Conservation (phyloP, 805 yeast species). For the Komagataella mondaviorum region DNA sequence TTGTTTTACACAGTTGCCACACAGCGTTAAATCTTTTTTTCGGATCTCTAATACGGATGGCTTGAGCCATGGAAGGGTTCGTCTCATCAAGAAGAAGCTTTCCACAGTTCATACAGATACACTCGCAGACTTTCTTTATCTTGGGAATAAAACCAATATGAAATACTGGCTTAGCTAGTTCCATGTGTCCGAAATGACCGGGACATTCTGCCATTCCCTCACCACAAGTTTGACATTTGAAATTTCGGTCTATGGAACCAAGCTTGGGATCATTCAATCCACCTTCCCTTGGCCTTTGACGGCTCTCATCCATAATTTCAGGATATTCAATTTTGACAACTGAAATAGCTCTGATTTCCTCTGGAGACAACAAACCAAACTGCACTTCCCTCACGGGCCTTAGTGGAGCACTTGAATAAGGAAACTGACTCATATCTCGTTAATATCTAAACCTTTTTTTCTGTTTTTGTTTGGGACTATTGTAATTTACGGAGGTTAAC, state of each 20-base stretch:
- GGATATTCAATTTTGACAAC: constrained; percentile 98
- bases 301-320: constrained; percentile 98
- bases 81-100: constrained; percentile 66
- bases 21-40: constrained; percentile 94
- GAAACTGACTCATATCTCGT: constrained; percentile 35
- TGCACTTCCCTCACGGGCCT: constrained; percentile 96
- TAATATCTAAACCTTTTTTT: not conserved
- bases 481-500: not conserved
- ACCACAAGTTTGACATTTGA: constrained; percentile 98
- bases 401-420: constrained; percentile 96
- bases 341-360: constrained; percentile 92
- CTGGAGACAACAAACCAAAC: constrained; percentile 96
- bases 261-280: constrained; percentile 95
- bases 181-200: constrained; percentile 98
- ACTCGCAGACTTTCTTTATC: constrained; percentile 90
- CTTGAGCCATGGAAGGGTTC: constrained; percentile 73
- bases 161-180: constrained; percentile 95
- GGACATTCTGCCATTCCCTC: constrained; percentile 99
- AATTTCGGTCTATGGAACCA: constrained; percentile 94
- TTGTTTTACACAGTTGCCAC: constrained; percentile 84
- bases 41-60: constrained; percentile 81
- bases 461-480: not conserved
- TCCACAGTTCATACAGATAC: constrained; percentile 98
- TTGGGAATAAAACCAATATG: constrained; percentile 92
- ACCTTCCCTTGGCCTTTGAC: constrained; percentile 89